Evolutionary conservation across 768 basidiomycete species (phyloP), one percentile per base, ranked within the genome.

Genomic region (Kwoniella heveanensis): DNA sequence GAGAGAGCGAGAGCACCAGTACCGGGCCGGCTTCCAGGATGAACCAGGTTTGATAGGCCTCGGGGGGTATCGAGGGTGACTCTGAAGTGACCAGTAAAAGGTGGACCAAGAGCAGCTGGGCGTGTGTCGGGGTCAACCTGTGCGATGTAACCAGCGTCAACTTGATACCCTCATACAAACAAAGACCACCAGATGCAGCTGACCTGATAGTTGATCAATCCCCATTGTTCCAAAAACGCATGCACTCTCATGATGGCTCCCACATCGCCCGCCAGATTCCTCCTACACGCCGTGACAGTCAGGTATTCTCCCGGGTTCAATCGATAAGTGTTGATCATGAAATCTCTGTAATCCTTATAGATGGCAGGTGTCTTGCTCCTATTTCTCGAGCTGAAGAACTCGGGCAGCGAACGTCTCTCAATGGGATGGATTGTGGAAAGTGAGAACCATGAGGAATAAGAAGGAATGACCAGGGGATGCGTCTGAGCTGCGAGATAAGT

Each of bases 281-380:
- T 83, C 76, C 96, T 81, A 78, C 96, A 99, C 1, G 95, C 95
- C 1, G 96, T 99, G 62, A 98, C 91, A 19, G 96, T 99, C 62
- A 99, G 85, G 73, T 99, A 99, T 79, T 99, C 96, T 24, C 85
- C 86, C 1, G 96, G 96, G 54, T 96, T 85, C 39, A 99, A 84
- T 54, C 96, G 85, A 81, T 97, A 98, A 1, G 96, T 93, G 82
- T 99, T 97, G 80, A 99, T 87, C 95, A 99, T 99, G 72, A 99
- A 99, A 83, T 99, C 95, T 64, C 96, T 88, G 76, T 99, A 99
- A 79, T 99, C 95, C 80, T 98, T 98, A 84, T 98, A 99, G 66
- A 97, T 92, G 21, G 90, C 85, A 0, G 96, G 95, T 1, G 95
- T 96, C 82, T 99, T 99, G 66, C 88, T 90, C 60, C 94, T 83